These are phyloP conservation scores for Fusarium annulatum DNA, from an alignment of 2,329 filamentous ascomycete genomes.

Conservation along the genomic window DNA sequence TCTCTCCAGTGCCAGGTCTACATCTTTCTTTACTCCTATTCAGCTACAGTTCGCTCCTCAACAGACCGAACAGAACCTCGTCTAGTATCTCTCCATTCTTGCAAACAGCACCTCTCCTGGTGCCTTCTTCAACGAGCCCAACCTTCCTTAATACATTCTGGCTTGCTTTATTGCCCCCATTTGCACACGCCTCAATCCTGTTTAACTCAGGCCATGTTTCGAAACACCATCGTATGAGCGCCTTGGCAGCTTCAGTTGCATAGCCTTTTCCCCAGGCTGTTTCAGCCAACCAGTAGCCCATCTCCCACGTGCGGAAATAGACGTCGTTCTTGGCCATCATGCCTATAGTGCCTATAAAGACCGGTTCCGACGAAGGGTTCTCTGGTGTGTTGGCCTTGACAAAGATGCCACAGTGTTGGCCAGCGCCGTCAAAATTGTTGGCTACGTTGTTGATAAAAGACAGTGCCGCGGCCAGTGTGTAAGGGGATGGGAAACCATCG, in stretches of 20 bases:
- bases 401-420: slow-evolving; percentile 52
- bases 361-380: slow-evolving; percentile 40
- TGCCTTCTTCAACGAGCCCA: slow-evolving; percentile 59
- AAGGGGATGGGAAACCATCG: slow-evolving; percentile 59
- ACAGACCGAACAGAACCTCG: slow-evolving; percentile 52
- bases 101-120: slow-evolving; percentile 52
- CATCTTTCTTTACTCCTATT: not conserved
- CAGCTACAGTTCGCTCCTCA: slow-evolving; percentile 50
- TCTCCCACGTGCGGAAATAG: slow-evolving; percentile 57
- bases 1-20: not conserved
- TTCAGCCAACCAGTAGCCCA: slow-evolving; percentile 62
- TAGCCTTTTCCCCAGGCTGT: slow-evolving; percentile 60
- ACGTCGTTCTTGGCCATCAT: slow-evolving; percentile 52
- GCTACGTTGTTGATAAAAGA: slow-evolving; percentile 48
- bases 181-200: slow-evolving; percentile 56
- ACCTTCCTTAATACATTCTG: slow-evolving; percentile 54
- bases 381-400: slow-evolving; percentile 42
- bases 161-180: slow-evolving; percentile 55
- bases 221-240: slow-evolving; percentile 58
- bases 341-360: slow-evolving; percentile 56
- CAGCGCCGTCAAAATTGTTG: slow-evolving; percentile 28
- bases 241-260: slow-evolving; percentile 53
- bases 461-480: slow-evolving; percentile 54
- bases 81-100: slow-evolving; percentile 57
- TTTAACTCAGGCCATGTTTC: slow-evolving; percentile 53